Base-by-base conservation (phyloP, 2,329 filamentous ascomycete genomes). In the Mollisia scopiformis region DNA sequence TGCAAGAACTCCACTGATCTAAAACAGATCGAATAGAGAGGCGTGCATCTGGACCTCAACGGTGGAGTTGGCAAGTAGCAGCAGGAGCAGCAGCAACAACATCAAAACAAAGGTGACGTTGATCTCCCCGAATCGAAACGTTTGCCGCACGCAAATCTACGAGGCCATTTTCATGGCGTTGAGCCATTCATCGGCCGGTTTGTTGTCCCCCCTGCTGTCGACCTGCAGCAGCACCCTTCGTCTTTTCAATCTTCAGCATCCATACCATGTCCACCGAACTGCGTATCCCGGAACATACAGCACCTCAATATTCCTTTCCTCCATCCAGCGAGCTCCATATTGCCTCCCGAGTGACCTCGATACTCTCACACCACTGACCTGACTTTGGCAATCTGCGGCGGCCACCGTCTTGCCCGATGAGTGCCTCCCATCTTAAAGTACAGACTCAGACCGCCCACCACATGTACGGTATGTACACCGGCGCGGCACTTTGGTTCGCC, bases 61-160 rank as follows among this genome's bases (percentile, higher is more conserved):
- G 37, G 47, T 30, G 25, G 47, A 49, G 43, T 14, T n/a, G n/a
- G n/a, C n/a, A n/a, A n/a, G n/a, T n/a, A n/a, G n/a, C n/a, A n/a
- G n/a, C n/a, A n/a, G n/a, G n/a, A n/a, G n/a, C 31, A 35, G 31
- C 16, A 10, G 31, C 4, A 35, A 14, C 31, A 35, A 14, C 13
- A 47, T 47, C 43, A 47, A 47, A 47, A 50, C 47, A 31, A 19
- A 51, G n/a, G 28, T 31, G 49, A 51, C 27, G 30, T 51, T 30
- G 19, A 25, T 25, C 30, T 11, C 28, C 16, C 23, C 49, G 47
- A 30, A 14, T 51, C 16, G 27, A 51, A 33, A 51, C 16, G 47
- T 51, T 31, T 33, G 27, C 25, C 4, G 27, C 2, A 25, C 16
- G 27, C 19, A 31, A 25, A 51, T 51, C 23, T 14, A 7, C 21